Conservation (phyloP, 306 rosid genomes). For the Vigna trinervia region DNA sequence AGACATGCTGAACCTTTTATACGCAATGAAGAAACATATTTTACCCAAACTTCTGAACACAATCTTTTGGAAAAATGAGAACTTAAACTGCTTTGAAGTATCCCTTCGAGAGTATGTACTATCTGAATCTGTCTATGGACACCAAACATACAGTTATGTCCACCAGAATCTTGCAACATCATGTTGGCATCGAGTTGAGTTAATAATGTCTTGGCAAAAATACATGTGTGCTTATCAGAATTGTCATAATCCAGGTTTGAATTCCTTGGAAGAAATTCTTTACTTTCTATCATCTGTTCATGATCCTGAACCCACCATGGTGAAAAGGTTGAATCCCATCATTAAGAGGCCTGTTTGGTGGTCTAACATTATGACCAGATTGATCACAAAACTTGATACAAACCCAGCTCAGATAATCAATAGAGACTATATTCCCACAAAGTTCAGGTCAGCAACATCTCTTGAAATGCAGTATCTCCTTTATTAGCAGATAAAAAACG, state of each 20-base stretch:
- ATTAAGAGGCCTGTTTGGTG: neutral
- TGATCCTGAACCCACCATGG: neutral
- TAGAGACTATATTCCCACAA: slow-evolving; percentile 2
- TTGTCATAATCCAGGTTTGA: slow-evolving; percentile 3
- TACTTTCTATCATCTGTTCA: no score
- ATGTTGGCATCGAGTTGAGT: no score
- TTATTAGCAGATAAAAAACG: neutral
- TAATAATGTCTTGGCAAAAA: neutral
- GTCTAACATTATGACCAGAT: neutral
- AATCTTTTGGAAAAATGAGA: no score
- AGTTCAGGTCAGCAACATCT: slow-evolving; percentile 33
- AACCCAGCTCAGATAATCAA: slow-evolving; percentile 5
- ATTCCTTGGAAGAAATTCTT: neutral
- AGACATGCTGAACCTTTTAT: no score
- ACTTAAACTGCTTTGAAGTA: no score
- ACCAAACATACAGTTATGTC: no score
- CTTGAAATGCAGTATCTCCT: slow-evolving; percentile 39
- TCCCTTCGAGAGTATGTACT: no score
- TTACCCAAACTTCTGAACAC: no score
- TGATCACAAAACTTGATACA: slow-evolving; percentile 1
- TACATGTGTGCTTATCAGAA: neutral
- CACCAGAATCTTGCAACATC: no score
- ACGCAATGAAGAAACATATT: no score
- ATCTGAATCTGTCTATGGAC: no score
- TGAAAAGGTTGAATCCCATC: neutral